Percentiles rank a stretch among this genome's conserved stretches.
phyloP scores from a whole-genome alignment of 176 grass and related monocot species.

The Olyra latifolia region DNA sequence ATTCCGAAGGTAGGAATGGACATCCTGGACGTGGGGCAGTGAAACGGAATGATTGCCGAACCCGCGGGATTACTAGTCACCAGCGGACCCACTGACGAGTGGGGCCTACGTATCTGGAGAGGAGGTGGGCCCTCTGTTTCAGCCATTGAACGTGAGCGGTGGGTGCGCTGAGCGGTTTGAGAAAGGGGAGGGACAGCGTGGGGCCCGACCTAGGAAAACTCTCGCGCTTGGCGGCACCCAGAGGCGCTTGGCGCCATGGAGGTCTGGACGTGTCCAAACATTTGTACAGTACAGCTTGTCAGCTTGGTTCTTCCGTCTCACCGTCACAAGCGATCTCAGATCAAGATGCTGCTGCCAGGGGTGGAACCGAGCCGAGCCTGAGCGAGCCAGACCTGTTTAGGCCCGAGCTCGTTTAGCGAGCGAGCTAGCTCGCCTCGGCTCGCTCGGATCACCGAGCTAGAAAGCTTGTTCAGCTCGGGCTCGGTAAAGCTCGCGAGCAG shows the following conservation, averaged over 20 bases:
- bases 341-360: background rate
- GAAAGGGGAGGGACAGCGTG: background rate
- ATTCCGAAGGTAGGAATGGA: background rate
- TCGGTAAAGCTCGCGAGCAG: too few relatives aligned
- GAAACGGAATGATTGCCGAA: background rate
- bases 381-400: too few relatives aligned
- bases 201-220: background rate
- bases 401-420: too few relatives aligned
- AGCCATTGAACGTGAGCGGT: background rate
- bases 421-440: too few relatives aligned
- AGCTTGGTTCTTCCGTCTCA: background rate
- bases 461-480: too few relatives aligned
- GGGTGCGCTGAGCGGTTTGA: too few relatives aligned
- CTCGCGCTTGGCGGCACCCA: background rate
- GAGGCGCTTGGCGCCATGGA: background rate
- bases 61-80: background rate
- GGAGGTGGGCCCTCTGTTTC: too few relatives aligned
- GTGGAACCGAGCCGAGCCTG: too few relatives aligned
- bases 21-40: background rate
- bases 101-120: accelerated
- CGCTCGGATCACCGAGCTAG: too few relatives aligned
- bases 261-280: background rate
- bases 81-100: background rate
- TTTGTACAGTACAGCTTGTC: too few relatives aligned
- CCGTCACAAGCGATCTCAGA: background rate